These are phyloP conservation scores for Croton setiger DNA, from an alignment of 441 rosid species.

Conservation along the genomic window DNA sequence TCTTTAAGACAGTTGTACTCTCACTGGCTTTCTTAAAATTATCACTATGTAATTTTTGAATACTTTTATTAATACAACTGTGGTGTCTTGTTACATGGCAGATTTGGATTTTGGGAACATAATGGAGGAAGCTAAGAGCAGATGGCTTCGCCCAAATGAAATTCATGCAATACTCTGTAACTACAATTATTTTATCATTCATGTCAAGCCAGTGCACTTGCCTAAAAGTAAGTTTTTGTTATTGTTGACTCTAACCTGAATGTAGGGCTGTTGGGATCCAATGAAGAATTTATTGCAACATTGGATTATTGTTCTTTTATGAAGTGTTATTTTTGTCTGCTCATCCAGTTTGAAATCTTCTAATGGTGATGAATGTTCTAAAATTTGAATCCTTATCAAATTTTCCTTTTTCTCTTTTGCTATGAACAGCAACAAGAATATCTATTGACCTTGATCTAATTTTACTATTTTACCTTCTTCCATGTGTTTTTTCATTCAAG, in stretches of 20 bases:
- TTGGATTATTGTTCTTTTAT: constrained; percentile 2
- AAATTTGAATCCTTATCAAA: background rate
- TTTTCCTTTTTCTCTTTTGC: background rate
- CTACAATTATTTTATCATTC: constrained; percentile 57
- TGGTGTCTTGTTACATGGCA: constrained; percentile 28
- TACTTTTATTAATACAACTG: constrained; percentile 12
- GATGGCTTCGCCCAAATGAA: constrained; percentile 99
- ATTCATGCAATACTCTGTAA: constrained; percentile 83
- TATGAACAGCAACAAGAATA: background rate
- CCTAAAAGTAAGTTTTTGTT: constrained; percentile 55
- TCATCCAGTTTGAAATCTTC: constrained; percentile 4
- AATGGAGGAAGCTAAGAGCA: constrained; percentile 66
- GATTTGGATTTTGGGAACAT: constrained; percentile 74
- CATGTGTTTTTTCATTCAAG: background rate
- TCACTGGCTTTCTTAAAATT: background rate
- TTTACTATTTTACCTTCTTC: background rate
- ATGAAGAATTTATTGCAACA: background rate
- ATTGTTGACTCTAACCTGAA: constrained; percentile 5
- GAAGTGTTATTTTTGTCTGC: background rate
- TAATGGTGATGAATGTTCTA: background rate
- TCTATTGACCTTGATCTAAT: background rate
- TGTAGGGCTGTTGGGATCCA: background rate
- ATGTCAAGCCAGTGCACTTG: constrained; percentile 78
- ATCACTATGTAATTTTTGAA: background rate
- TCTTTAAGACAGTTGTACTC: background rate